Base-by-base conservation (phyloP, 179 eudicot species). In the Carnegiea gigantea region DNA sequence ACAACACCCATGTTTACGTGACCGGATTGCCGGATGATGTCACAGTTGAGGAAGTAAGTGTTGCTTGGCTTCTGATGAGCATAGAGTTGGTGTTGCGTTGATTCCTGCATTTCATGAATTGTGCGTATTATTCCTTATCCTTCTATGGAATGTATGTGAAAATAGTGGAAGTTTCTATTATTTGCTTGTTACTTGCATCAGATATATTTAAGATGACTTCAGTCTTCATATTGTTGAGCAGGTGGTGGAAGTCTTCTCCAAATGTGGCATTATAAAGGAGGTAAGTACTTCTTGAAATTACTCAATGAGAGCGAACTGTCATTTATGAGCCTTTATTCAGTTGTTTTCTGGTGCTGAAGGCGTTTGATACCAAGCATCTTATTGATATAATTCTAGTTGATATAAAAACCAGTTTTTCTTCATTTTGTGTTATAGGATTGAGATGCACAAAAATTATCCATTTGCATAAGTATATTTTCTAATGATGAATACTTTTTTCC, bases 181-280 rank as follows among this genome's bases (percentile, higher is more conserved):
- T 70, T 26, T 46, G 14, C n/a, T 53, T 75, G 36, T 28, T 21
- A 20, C 24, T 49, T 75, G 26, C 43, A 12, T 46, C 38, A 44
- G 1, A 48, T 75, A 23, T 68, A 26, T 43, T 79, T 18, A 5
- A 38, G 64, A 33, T 84, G 82, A 77, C 71, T 68, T 79, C 84
- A 36, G 82, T 38, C 54, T 62, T 82, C 70, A 72, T 36, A 70
- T 71, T 82, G 20, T 79, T 65, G n/a, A 86, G 86, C 91, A 96
- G 99, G 85, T 94, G 49, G 97, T 91, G 75, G 98, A 96, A 87
- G 98, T 93, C 28, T 96, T 96, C 85, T 92, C 99, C 57, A 94
- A 94, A 88, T 96, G 97, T 83, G 99, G 99, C 78, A 89, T 96
- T 82, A 88, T 96, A 82, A 96, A 92, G 88, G 99, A 96, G 93